Percentiles rank a stretch among this genome's conserved stretches.
Conservation (phyloP, 83 land plant genomes). For the Thuja plicata region DNA sequence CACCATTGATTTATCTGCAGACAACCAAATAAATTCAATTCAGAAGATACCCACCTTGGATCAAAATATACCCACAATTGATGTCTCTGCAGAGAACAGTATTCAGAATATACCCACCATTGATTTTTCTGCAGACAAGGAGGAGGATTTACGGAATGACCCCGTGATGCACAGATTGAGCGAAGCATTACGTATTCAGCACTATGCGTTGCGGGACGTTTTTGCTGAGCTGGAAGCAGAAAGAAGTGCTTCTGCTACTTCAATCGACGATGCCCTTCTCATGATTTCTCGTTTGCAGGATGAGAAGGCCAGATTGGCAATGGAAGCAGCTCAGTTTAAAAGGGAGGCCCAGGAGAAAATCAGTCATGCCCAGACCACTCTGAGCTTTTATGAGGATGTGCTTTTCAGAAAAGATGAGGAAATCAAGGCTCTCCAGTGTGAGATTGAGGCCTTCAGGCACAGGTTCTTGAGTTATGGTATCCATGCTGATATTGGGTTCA, state of each 20-base stretch:
- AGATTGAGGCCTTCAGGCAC: background rate
- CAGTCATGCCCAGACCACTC: background rate
- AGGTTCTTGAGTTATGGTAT: background rate
- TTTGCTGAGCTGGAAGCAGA: constrained; percentile 5
- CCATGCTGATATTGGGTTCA: background rate
- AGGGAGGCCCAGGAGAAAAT: background rate
- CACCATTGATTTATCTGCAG: background rate
- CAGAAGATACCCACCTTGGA: background rate
- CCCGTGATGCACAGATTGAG: background rate
- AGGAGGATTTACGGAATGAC: background rate
- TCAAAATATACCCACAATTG: background rate
- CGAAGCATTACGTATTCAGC: background rate
- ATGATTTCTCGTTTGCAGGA: constrained; percentile 17
- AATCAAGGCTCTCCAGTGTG: constrained; percentile 4
- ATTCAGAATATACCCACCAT: background rate
- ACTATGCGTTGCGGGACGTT: background rate
- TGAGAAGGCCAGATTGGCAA: constrained; percentile 7
- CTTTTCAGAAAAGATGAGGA: background rate
- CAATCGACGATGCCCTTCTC: constrained; percentile 15
- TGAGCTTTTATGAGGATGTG: constrained; percentile 1
- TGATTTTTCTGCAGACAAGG: background rate
- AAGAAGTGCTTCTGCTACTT: constrained; percentile 9
- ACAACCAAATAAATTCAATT: background rate
- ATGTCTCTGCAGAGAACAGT: background rate
- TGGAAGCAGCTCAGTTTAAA: background rate